Conservation (phyloP, 169 alveolate genomes). For the Perkinsus chesapeaki region DNA sequence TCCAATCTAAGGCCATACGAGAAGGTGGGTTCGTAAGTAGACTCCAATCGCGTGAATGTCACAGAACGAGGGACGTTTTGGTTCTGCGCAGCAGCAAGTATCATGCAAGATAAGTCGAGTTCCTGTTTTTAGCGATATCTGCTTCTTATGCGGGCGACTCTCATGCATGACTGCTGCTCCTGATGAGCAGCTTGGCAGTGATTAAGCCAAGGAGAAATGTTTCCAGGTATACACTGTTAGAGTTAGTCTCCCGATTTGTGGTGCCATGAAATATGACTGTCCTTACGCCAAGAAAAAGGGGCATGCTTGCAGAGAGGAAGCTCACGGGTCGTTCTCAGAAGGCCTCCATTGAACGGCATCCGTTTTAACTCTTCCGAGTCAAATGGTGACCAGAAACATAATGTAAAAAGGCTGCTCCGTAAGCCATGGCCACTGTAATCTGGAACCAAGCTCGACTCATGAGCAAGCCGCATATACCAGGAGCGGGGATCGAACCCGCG, state of each 20-base stretch:
- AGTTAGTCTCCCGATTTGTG: too few species aligned
- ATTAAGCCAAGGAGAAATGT: background rate
- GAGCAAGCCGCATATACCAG: constrained; percentile 4
- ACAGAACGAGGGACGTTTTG: background rate
- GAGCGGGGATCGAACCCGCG: constrained; percentile 56
- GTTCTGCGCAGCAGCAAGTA: too few species aligned
- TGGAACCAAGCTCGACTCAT: background rate
- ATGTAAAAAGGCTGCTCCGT: background rate
- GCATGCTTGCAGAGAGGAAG: too few species aligned
- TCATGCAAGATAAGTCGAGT: too few species aligned
- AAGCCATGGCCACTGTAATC: background rate
- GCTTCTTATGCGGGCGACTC: background rate
- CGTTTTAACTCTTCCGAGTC: background rate
- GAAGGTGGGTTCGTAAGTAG: background rate
- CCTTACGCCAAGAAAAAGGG: too few species aligned
- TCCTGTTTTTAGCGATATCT: background rate
- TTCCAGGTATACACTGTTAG: too few species aligned
- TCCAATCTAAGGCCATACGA: background rate
- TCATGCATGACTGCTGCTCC: background rate
- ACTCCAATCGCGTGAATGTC: background rate
- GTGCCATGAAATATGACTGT: too few species aligned
- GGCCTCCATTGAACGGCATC: background rate
- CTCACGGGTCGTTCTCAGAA: too few species aligned
- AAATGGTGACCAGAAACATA: background rate
- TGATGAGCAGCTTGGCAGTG: background rate